Evolutionary conservation across 1,284 basidiomycete species (phyloP), one percentile per base, ranked within the genome.

Genomic region (Retiboletus fuscus): DNA sequence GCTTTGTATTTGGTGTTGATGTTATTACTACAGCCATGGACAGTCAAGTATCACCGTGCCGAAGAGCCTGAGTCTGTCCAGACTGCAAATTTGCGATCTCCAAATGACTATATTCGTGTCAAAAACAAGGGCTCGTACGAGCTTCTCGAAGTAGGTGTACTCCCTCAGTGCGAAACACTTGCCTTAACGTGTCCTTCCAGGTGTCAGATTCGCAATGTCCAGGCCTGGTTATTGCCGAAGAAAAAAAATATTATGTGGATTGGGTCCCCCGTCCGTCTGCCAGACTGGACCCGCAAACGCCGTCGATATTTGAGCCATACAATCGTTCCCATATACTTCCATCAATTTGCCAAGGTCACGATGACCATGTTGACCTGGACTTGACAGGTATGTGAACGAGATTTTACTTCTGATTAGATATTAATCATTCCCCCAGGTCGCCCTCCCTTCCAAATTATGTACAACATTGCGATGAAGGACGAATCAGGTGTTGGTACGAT

Each of bases 401-500:
- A 3, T 2, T 39, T n/a, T 58, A 13, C 5, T 12, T 55, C 24
- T 30, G 22, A 47, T 43, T 16, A 41, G 11, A 26, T 12, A 18
- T 67, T 61, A 30, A 62, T 55, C 39, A 55, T 66, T 39, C 26
- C 11, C 43, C 20, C 74, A 93, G 95, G 95, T 68, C 90, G 90
- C 30, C 90, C 94, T 43, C 95, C 95, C 1, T 97, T 96, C 88
- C 93, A 96, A 79, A 90, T 96, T 73, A 90, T 90, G 89, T 94
- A 94, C 79, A 94, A 93, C 74, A 88, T 93, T 64, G 93, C 91
- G 1, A 87, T 89, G 77, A 87, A 90, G 66, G 87, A 84, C 66
- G 90, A 91, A 18, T 83, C 84, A 44, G 90, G 89, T 39, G 89
- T 88, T 49, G 90, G 87, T 34, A 92, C 87, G 13, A 89, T 85